Conservation (phyloP, 495 filamentous ascomycete genomes). For the Penicillium manginii region DNA sequence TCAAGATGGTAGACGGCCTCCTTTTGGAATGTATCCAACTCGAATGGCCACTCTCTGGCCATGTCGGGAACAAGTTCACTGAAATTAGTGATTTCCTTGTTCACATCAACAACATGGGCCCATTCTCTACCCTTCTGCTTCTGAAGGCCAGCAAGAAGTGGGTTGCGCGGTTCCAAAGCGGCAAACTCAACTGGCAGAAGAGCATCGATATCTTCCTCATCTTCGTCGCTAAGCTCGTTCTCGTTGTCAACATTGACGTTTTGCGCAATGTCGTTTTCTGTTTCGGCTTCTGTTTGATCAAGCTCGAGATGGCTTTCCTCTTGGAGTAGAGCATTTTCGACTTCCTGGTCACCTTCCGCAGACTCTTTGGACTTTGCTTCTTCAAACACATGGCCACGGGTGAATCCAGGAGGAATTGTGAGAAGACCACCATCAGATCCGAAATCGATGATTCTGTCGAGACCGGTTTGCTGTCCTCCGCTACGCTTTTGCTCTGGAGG, state of each 20-base stretch:
- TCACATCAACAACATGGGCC: constrained; percentile 97
- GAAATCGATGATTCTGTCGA: constrained; percentile 83
- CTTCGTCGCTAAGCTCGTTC: constrained; percentile 55
- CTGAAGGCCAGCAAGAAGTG: constrained; percentile 70
- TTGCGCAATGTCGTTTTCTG: constrained; percentile 35
- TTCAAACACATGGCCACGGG: constrained; percentile 73
- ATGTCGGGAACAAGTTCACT: constrained; percentile 90
- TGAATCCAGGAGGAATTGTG: constrained; percentile 81
- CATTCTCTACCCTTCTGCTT: constrained; percentile 82
- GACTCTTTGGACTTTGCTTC: constrained; percentile 62
- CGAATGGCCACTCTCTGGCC: constrained; percentile 95
- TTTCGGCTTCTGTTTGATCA: constrained; percentile 34
- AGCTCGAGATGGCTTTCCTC: constrained; percentile 54
- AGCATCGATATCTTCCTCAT: constrained; percentile 84
- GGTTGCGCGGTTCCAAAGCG: constrained; percentile 80
- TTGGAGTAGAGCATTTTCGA: constrained; percentile 73
- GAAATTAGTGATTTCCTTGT: constrained; percentile 89
- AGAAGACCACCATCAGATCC: constrained; percentile 77
- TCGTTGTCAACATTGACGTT: constrained; percentile 52
- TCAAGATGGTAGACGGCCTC: constrained; percentile 98
- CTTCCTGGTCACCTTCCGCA: constrained; percentile 65
- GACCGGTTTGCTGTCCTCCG: constrained; percentile 44
- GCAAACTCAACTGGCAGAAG: constrained; percentile 94
- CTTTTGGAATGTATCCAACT: constrained; percentile 97
- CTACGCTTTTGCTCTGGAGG: constrained; percentile 47